phyloP scores from a whole-genome alignment of 2,329 filamentous ascomycete genomes.

The Ilyonectria mors-panacis region DNA sequence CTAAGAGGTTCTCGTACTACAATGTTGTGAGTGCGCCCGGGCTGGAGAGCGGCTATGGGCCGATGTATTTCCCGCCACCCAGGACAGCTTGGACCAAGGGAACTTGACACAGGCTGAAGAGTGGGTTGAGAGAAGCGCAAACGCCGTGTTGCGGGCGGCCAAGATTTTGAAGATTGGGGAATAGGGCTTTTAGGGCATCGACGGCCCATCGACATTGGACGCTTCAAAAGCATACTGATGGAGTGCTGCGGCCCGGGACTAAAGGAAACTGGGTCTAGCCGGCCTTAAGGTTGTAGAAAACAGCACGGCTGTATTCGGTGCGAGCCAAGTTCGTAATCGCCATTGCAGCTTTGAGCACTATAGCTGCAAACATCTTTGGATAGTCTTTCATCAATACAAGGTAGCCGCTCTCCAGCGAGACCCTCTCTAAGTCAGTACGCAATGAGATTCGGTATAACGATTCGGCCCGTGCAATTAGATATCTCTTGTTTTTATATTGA shows the following conservation, averaged over 20 bases:
- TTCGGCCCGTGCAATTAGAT: too few species aligned
- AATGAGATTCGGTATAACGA: too few species aligned
- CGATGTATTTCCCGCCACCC: slow-evolving; percentile 40
- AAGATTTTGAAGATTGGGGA: slow-evolving; percentile 29
- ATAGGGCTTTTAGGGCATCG: background rate
- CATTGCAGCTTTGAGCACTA: background rate
- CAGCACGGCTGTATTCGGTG: background rate
- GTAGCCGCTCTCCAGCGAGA: too few species aligned
- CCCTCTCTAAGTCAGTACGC: too few species aligned
- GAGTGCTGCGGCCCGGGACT: background rate
- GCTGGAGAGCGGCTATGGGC: slow-evolving; percentile 38
- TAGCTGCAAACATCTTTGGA: background rate
- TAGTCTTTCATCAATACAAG: background rate
- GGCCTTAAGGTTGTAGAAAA: background rate
- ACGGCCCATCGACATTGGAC: background rate
- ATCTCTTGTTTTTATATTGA: too few species aligned
- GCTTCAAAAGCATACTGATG: background rate
- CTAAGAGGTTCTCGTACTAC: slow-evolving; percentile 32
- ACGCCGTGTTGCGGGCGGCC: slow-evolving; percentile 35
- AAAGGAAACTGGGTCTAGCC: background rate
- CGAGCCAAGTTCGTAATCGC: too few species aligned
- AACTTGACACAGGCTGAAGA: slow-evolving; percentile 38
- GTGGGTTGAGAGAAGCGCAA: slow-evolving; percentile 39
- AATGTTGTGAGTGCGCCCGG: slow-evolving; percentile 37
- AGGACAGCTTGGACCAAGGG: slow-evolving; percentile 38